These are phyloP conservation scores for Podila horticola DNA, from an alignment of 192 early-diverging fungal species.

Conservation along the genomic window DNA sequence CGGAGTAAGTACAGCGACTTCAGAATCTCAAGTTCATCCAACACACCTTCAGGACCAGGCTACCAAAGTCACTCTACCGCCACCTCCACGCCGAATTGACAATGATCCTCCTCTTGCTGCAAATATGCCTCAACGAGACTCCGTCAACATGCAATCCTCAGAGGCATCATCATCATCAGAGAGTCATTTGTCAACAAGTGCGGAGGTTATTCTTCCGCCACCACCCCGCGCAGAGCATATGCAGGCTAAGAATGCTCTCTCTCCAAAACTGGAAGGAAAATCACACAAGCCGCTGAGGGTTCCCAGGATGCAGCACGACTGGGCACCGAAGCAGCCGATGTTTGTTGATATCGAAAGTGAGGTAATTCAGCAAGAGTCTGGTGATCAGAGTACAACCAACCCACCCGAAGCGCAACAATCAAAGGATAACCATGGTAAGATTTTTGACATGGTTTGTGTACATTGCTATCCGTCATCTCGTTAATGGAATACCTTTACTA, in stretches of 20 bases:
- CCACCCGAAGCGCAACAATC: background rate
- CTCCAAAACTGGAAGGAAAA: background rate
- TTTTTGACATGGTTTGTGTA: background rate
- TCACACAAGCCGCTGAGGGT: background rate
- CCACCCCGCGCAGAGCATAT: background rate
- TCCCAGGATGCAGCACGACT: background rate
- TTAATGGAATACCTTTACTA: background rate
- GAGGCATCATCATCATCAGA: too few species aligned
- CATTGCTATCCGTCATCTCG: background rate
- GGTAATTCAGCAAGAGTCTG: background rate
- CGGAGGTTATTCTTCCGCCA: background rate
- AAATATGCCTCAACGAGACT: too few species aligned
- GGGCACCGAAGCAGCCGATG: background rate
- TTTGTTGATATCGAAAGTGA: background rate
- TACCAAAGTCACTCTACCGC: too few species aligned
- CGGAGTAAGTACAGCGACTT: too few species aligned
- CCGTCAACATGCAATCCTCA: too few species aligned
- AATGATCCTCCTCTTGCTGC: too few species aligned
- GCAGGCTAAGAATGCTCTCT: background rate
- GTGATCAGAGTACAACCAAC: background rate
- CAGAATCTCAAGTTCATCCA: too few species aligned
- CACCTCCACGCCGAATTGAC: too few species aligned
- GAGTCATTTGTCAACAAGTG: too few species aligned
- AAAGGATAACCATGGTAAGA: background rate
- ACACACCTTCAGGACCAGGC: too few species aligned